These are phyloP conservation scores for Taxillus chinensis DNA, from an alignment of 164 flowering plant species.

Conservation along the genomic window DNA sequence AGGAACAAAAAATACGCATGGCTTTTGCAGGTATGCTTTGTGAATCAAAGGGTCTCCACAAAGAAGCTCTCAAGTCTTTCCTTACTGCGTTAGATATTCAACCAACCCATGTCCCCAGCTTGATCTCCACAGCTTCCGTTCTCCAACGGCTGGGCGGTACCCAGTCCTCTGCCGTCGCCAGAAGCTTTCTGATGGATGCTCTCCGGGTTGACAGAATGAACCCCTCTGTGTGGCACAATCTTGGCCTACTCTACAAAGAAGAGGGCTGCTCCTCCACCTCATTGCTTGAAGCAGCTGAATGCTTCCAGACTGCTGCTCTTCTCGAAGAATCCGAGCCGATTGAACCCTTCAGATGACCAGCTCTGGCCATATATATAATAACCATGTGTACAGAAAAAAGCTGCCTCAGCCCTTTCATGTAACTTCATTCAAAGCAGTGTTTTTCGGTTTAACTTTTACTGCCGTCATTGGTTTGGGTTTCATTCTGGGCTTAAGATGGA, in stretches of 20 bases:
- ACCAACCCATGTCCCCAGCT: constrained; percentile 33
- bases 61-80: constrained; percentile 25
- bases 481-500: too few species aligned
- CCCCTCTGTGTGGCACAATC: constrained; percentile 31
- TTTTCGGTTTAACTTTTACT: too few species aligned
- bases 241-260: constrained; percentile 22
- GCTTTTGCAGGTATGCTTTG: constrained; percentile 22
- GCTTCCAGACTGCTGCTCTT: constrained; percentile 28
- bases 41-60: constrained; percentile 20
- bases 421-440: too few species aligned
- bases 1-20: too few species aligned
- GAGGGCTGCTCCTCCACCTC: constrained; percentile 14
- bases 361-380: too few species aligned
- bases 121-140: constrained; percentile 27
- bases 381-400: too few species aligned
- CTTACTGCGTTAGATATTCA: constrained; percentile 21
- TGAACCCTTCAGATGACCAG: background rate
- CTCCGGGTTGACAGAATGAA: constrained; percentile 1
- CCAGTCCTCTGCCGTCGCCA: background rate
- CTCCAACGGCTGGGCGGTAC: constrained; percentile 14
- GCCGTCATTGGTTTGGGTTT: too few species aligned
- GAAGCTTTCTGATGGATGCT: constrained; percentile 4
- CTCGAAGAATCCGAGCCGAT: background rate
- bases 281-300: constrained; percentile 27
- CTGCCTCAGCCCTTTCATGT: too few species aligned